These are phyloP conservation scores for Podaxis sp. DNA, from an alignment of 768 basidiomycete species.

Conservation along the genomic window DNA sequence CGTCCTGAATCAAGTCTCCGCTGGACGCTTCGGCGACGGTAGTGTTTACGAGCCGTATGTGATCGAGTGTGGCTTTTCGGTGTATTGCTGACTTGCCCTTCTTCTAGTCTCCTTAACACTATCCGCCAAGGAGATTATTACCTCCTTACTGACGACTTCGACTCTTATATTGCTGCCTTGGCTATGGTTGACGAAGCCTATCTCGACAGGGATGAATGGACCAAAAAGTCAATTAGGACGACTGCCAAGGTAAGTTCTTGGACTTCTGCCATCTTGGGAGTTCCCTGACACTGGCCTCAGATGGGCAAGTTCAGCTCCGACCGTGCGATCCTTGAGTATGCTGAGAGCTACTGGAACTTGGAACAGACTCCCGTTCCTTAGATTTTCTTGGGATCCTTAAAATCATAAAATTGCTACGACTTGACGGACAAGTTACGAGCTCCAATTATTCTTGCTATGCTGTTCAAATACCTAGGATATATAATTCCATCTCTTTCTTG, in stretches of 20 bases:
- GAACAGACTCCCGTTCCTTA: constrained; percentile 40
- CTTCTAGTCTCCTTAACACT: constrained; percentile 64
- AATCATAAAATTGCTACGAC: neutral
- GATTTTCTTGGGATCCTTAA: neutral
- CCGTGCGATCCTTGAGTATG: constrained; percentile 89
- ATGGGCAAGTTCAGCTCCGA: constrained; percentile 99
- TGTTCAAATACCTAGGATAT: neutral
- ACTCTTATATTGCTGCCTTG: constrained; percentile 80
- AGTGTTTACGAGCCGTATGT: constrained; percentile 83
- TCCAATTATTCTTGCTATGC: neutral
- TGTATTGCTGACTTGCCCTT: constrained; percentile 25
- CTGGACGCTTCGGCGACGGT: constrained; percentile 79
- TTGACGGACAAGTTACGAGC: neutral
- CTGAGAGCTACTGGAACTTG: constrained; percentile 84
- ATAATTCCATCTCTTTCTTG: neutral
- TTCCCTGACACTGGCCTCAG: constrained; percentile 28
- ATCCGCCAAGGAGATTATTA: constrained; percentile 78
- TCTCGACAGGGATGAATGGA: constrained; percentile 82
- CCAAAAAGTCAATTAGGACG: constrained; percentile 86
- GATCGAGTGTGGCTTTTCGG: constrained; percentile 6
- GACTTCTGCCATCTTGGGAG: neutral
- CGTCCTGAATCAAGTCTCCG: constrained; percentile 75
- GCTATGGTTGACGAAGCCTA: constrained; percentile 89
- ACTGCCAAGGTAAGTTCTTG: constrained; percentile 59
- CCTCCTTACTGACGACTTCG: constrained; percentile 90